Evolutionary conservation across 2,329 filamentous ascomycete species (phyloP), one percentile per base, ranked within the genome.

Genomic region (Colletotrichum simmondsii): DNA sequence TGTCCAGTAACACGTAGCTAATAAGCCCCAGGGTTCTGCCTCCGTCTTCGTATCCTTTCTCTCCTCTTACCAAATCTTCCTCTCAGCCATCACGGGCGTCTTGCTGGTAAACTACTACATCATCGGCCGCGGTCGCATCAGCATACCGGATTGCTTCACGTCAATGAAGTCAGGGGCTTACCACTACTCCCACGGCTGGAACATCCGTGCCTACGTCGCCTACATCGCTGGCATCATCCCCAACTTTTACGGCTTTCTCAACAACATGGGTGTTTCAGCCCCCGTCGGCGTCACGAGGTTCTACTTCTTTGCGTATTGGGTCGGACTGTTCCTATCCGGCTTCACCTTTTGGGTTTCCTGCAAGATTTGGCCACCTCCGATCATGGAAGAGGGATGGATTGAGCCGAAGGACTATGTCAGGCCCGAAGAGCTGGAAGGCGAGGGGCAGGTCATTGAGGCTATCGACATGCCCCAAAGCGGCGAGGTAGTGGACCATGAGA

Each of bases 251-350:
- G 83, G 83, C 1, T 86, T 86, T 58, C 75, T 85, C 2, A 79
- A 81, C 69, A 80, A 83, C 26, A 81, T 85, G 79, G 84, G 83
- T 2, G 81, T 85, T 4, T 4, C 61, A 0, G 81, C 80, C 0
- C 83, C 83, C 1, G 5, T 79, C 0, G 80, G 79, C 0, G 76
- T 83, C 3, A 80, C 78, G 0, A 77, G 79, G 19, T 90, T 90
- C 78, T 91, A 91, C 75, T 89, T 89, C 73, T 81, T 91, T 28
- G 88, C 89, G 0, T 88, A 86, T 68, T 85, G 86, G 75, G 87
- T 90, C 6, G 85, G 87, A 4, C 83, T 91, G 68, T 84, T 87
- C 65, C 80, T 90, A 12, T 77, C 77, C 8, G 78, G 79, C 24
- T 59, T 70, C 1, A 72, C 75, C 0, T 83, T 79, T 53, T 78